Conservation (phyloP, 352 stramenopile species). For the Thalassiosira mediterranea region DNA sequence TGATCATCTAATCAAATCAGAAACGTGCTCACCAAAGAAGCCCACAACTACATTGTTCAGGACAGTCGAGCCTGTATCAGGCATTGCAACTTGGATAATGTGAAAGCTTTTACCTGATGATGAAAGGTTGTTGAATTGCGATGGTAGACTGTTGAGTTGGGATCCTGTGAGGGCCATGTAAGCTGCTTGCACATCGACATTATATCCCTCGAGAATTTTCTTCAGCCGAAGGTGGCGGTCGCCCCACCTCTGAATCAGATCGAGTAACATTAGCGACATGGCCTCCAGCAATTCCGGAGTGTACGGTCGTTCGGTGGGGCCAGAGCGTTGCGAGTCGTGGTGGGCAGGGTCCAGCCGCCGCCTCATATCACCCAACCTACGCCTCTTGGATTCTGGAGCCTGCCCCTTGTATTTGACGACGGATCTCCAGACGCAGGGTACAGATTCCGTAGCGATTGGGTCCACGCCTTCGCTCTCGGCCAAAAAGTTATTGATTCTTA, state of each 20-base stretch:
- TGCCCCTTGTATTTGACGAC: conserved; percentile 50
- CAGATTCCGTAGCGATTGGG: conserved; percentile 38
- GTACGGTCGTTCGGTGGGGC: conserved; percentile 50
- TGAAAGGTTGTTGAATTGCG: not conserved
- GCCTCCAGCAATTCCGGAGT: conserved; percentile 36
- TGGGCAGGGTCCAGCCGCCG: conserved; percentile 45
- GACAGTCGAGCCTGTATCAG: conserved; percentile 23
- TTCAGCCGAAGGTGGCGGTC: conserved; percentile 40
- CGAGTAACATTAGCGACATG: conserved; percentile 54
- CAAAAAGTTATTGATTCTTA: conserved; percentile 51
- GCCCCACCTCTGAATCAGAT: conserved; percentile 50
- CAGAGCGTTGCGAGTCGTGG: conserved; percentile 51
- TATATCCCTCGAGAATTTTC: conserved; percentile 40
- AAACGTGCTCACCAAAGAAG: no score
- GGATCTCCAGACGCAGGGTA: conserved; percentile 50
- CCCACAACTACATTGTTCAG: conserved; percentile 33
- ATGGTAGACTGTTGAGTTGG: conserved; percentile 3
- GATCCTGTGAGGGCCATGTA: conserved; percentile 5
- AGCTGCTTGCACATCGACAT: conserved; percentile 36
- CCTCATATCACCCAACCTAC: not conserved
- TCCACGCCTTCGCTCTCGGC: conserved; percentile 33
- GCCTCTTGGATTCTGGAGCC: conserved; percentile 8
- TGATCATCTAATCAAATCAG: no score
- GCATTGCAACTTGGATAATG: conserved; percentile 33
- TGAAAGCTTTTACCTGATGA: conserved; percentile 31